Evolutionary conservation across 495 filamentous ascomycete species (phyloP).

Genomic region (Penicillium pulvis): DNA sequence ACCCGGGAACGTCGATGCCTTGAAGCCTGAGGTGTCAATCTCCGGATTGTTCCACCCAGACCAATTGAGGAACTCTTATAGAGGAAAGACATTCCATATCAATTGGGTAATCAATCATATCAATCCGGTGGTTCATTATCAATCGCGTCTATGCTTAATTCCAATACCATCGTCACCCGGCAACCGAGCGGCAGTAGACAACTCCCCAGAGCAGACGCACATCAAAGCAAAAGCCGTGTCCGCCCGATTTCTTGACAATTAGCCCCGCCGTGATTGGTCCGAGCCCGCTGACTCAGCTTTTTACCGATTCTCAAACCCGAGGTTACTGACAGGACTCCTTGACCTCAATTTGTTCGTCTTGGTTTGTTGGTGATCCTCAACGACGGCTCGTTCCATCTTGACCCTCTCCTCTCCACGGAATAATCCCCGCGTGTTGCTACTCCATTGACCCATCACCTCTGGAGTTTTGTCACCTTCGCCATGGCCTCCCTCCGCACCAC

Average conservation of each 20-base stretch:
- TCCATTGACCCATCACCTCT: constrained; percentile 1
- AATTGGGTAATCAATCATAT: background rate
- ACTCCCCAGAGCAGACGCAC: constrained; percentile 8
- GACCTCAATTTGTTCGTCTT: constrained; percentile 37
- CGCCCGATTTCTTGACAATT: constrained; percentile 51
- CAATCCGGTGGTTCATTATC: background rate
- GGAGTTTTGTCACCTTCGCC: constrained; percentile 17
- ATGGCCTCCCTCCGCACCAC: constrained; percentile 82
- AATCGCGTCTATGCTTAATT: background rate
- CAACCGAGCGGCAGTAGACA: constrained; percentile 18
- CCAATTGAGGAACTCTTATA: background rate
- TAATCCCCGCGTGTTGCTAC: constrained; percentile 3
- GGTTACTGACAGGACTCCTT: constrained; percentile 41
- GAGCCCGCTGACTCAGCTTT: constrained; percentile 34
- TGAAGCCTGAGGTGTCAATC: constrained; percentile 17
- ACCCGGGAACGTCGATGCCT: constrained; percentile 17
- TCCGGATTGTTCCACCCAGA: background rate
- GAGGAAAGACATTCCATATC: background rate
- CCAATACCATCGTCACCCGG: background rate
- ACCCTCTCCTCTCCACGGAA: constrained; percentile 17
- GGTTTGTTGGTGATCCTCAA: constrained; percentile 19
- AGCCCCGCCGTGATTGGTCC: constrained; percentile 41
- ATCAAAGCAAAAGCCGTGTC: constrained; percentile 37
- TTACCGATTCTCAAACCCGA: constrained; percentile 45
- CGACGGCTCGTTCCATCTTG: constrained; percentile 17